phyloP scores from a whole-genome alignment of 108 stramenopile genomes.

The Skeletonema grethae region DNA sequence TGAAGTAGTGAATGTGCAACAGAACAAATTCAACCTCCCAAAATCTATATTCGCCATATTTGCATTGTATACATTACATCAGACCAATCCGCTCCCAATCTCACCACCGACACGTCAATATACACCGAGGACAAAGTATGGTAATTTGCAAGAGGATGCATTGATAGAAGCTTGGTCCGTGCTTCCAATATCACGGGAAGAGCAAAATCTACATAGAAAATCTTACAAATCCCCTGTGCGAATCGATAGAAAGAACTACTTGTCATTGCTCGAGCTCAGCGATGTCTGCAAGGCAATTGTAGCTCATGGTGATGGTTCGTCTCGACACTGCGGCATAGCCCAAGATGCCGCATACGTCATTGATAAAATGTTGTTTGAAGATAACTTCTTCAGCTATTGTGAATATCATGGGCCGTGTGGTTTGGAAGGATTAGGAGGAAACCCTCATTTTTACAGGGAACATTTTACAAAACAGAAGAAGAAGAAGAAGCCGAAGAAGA shows the following conservation, averaged over 20 bases:
- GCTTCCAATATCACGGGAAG: slow-evolving; percentile 29
- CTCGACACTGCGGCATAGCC: slow-evolving; percentile 14
- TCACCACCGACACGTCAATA: slow-evolving; percentile 7
- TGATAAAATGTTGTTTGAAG: slow-evolving; percentile 25
- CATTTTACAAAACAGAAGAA: slow-evolving; percentile 16
- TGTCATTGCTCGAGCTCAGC: slow-evolving; percentile 21
- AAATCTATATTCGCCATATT: slow-evolving; percentile 37
- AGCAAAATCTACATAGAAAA: slow-evolving; percentile 21
- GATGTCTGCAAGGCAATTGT: slow-evolving; percentile 30
- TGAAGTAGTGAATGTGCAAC: not conserved
- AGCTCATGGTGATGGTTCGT: not conserved
- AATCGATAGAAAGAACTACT: slow-evolving; percentile 25
- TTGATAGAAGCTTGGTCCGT: slow-evolving; percentile 22
- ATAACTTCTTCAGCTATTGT: slow-evolving; percentile 39
- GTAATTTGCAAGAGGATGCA: slow-evolving; percentile 7
- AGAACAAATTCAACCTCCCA: not conserved
- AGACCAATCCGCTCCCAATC: slow-evolving; percentile 40
- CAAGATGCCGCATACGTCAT: slow-evolving; percentile 29
- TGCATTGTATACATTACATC: slow-evolving; percentile 32
- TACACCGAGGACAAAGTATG: slow-evolving; percentile 10
- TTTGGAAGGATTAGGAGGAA: slow-evolving; percentile 38
- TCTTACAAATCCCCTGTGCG: slow-evolving; percentile 35
- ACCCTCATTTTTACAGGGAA: slow-evolving; percentile 38
- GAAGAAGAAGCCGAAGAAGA: slow-evolving; percentile 9
- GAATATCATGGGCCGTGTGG: slow-evolving; percentile 44